A percentile compares a stretch with the other conserved stretches of the same genome.
Evolutionary conservation across 192 early-diverging fungal species (phyloP).

Genomic region (Coemansia sp.): DNA sequence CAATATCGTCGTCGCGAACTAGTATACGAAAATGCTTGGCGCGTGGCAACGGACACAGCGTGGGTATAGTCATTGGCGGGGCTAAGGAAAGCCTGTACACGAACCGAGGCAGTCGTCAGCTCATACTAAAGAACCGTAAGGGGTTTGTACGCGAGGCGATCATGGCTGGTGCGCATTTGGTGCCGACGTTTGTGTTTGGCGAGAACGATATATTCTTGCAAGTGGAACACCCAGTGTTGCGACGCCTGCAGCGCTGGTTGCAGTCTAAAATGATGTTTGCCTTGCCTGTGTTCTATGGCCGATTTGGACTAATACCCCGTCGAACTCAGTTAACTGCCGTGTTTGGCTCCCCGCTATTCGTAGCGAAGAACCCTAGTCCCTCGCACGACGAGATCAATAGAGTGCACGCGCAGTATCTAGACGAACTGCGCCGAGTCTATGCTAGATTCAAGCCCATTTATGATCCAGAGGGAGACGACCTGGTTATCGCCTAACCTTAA

Average conservation of each 20-base stretch:
- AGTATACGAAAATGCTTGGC: conserved; percentile 79
- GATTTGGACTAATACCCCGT: conserved; percentile 58
- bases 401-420: conserved; percentile 40
- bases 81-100: conserved; percentile 82
- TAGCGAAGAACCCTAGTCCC: conserved; percentile 31
- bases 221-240: conserved; percentile 65
- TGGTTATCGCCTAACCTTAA: conserved; percentile 23
- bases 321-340: conserved; percentile 39
- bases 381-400: conserved; percentile 36
- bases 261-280: conserved; percentile 74
- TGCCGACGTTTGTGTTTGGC: conserved; percentile 91
- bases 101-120: conserved; percentile 63
- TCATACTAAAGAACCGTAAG: conserved; percentile 75
- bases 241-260: conserved; percentile 68
- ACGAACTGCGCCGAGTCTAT: conserved; percentile 38
- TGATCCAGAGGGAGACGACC: conserved; percentile 44
- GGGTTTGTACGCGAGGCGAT: conserved; percentile 95
- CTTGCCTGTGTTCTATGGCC: conserved; percentile 80
- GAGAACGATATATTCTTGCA: conserved; percentile 92
- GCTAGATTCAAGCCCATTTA: conserved; percentile 48
- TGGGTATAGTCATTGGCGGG: conserved; percentile 90
- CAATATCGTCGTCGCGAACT: conserved; percentile 71
- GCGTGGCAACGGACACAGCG: conserved; percentile 74
- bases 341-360: conserved; percentile 39
- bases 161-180: conserved; percentile 74